Evolutionary conservation across 1,284 basidiomycete genomes (phyloP).

Genomic region (Cerrena zonata): DNA sequence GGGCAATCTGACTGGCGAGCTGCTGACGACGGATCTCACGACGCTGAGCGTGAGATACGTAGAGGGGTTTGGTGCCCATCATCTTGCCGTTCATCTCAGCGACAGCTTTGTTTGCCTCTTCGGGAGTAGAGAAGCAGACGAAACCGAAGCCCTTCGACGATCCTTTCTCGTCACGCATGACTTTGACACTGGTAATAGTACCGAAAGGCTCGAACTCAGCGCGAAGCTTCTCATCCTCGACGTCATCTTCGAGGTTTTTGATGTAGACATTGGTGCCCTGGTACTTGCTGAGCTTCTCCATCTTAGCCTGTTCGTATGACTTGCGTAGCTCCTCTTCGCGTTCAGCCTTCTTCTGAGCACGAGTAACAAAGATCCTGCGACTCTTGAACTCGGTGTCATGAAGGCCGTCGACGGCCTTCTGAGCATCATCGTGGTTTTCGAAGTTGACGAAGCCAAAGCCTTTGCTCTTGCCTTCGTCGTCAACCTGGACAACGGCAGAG

Average conservation of each 20-base stretch:
- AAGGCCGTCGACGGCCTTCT: conserved; percentile 83
- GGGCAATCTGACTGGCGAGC: conserved; percentile 95
- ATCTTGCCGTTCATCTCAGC: conserved; percentile 99
- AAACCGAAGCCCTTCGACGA: conserved; percentile 96
- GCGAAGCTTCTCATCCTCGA: conserved; percentile 92
- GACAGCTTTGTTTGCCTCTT: conserved; percentile 98
- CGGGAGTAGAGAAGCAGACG: conserved; percentile 97
- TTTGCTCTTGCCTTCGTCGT: conserved; percentile 87
- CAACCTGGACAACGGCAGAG: conserved; percentile 77
- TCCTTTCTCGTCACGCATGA: conserved; percentile 96
- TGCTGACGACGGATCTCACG: conserved; percentile 98
- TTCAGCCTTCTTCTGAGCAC: conserved; percentile 98
- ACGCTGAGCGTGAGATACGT: conserved; percentile 97
- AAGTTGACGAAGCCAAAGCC: conserved; percentile 99
- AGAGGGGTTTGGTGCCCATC: conserved; percentile 97
- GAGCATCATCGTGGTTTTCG: conserved; percentile 87
- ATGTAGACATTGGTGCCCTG: conserved; percentile 99
- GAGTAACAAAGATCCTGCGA: conserved; percentile 90
- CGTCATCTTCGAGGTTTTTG: conserved; percentile 94
- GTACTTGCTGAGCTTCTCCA: conserved; percentile 97
- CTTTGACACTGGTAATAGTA: conserved; percentile 96
- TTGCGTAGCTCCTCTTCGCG: conserved; percentile 94
- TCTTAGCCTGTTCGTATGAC: conserved; percentile 92
- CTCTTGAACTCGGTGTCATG: conserved; percentile 86
- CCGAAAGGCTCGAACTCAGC: conserved; percentile 96